These are phyloP conservation scores for Solanum hybrid DNA, from an alignment of 305 asterid species.

Conservation along the genomic window DNA sequence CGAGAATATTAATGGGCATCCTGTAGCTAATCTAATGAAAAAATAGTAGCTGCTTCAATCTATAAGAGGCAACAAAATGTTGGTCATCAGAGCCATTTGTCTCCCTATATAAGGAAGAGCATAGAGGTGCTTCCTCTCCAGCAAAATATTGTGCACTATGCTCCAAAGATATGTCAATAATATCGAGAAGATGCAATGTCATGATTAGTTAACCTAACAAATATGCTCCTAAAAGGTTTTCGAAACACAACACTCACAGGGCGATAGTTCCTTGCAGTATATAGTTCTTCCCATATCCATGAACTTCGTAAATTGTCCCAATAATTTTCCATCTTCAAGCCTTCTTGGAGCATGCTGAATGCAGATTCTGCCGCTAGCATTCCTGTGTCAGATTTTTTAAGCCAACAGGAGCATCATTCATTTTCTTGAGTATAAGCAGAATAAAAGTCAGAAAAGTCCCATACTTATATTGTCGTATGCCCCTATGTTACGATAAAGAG, in stretches of 20 bases:
- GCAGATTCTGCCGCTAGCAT: slow-evolving; percentile 95
- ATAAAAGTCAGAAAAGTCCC: background rate
- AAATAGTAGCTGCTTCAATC: background rate
- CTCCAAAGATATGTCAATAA: background rate
- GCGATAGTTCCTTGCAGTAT: slow-evolving; percentile 83
- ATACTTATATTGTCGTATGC: background rate
- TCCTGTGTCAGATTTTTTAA: slow-evolving; percentile 28
- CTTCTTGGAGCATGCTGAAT: slow-evolving; percentile 48
- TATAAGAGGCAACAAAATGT: background rate
- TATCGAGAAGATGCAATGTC: background rate
- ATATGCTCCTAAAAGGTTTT: background rate
- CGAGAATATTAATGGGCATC: background rate
- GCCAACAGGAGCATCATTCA: background rate
- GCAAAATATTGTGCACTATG: background rate
- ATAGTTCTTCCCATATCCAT: slow-evolving; percentile 93
- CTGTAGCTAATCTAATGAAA: background rate
- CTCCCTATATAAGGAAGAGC: background rate
- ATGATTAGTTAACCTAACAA: background rate
- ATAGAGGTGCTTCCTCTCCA: background rate
- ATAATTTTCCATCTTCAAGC: slow-evolving; percentile 48
- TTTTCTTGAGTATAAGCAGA: background rate
- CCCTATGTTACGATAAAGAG: background rate
- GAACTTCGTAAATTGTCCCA: slow-evolving; percentile 80
- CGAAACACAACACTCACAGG: slow-evolving; percentile 52
- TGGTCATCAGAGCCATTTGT: background rate